Evolutionary conservation across 805 yeast species (phyloP), one percentile per base, ranked within the genome.

Genomic region (Teunomyces lycoperdinae): DNA sequence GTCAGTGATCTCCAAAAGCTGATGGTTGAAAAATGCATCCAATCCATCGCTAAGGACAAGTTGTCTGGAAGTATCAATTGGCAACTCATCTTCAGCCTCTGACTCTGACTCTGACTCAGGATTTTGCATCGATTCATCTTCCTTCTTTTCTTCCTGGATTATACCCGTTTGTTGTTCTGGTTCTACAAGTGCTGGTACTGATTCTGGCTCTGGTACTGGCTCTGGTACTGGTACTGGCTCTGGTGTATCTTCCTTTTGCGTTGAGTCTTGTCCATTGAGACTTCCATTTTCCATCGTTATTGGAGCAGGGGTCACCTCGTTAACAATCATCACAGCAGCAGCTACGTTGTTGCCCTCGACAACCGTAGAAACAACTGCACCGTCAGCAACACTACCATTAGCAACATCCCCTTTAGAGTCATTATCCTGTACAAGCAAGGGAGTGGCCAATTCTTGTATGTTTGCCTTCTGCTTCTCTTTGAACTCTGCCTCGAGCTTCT

Each of bases 61-160:
- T 43, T 77, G 78, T 60, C 87, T 91, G 14, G 83, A 64, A 41
- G 71, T 59, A 43, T 85, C 90, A 7, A 85, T 65, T 44, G 65
- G 50, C 11, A 60, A 30, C 14, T 63, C 70, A 36, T 54, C 65
- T 45, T 66, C 76, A 0, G 62, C 60, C 53, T 72, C 78, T 0
- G 76, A 66, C 41, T 66, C 74, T 4, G 61, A 55, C 13, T 31
- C 39, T 20, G 24, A 20, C 24, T 20, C 24, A 20, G 24, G 24
- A 6, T 20, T 20, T 20, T 20, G 6, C 24, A 20, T 20, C 9
- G 31, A 52, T 20, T 28, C 45, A 45, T n/a, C 47, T 14, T 28
- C 36, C 13, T 13, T 50, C 8, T 32, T 46, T 24, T 27, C 47
- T 27, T 42, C 17, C 13, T 13, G 30, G n/a, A 13, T 39, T 6